Conservation (phyloP, 495 filamentous ascomycete species). For the Talaromyces borbonicus region DNA sequence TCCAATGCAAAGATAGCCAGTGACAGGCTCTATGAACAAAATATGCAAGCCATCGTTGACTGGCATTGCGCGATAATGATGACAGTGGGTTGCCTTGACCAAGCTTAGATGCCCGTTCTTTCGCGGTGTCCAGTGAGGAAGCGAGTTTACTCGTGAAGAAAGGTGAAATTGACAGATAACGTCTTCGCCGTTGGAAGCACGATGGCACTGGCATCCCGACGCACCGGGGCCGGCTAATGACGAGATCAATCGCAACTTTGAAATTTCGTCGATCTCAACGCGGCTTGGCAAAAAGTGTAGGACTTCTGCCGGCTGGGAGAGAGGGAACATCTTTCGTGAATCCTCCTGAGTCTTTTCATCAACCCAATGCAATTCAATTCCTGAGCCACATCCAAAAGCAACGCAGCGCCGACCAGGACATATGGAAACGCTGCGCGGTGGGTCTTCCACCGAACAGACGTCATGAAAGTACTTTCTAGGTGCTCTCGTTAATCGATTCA, state of each 20-base stretch:
- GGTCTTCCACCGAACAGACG: constrained; percentile 55
- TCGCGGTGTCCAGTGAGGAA: constrained; percentile 17
- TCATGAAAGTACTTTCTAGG: constrained; percentile 37
- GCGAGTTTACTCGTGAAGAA: constrained; percentile 18
- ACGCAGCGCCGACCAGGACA: constrained; percentile 59
- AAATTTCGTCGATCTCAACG: constrained; percentile 36
- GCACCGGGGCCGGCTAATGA: constrained; percentile 45
- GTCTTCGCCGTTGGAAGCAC: constrained; percentile 17
- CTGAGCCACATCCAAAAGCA: constrained; percentile 58
- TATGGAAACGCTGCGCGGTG: constrained; percentile 57
- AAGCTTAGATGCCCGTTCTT: constrained; percentile 22
- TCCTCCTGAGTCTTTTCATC: constrained; percentile 51
- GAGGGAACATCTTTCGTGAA: constrained; percentile 53
- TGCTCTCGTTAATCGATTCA: neutral
- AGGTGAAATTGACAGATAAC: constrained; percentile 24
- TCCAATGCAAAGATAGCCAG: constrained; percentile 52
- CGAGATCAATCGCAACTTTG: constrained; percentile 58
- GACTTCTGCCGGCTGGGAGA: constrained; percentile 55
- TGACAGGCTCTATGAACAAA: constrained; percentile 57
- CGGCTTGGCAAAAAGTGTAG: constrained; percentile 57
- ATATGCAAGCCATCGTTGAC: constrained; percentile 61
- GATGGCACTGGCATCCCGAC: constrained; percentile 24
- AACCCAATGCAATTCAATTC: constrained; percentile 66
- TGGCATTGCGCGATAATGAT: constrained; percentile 60
- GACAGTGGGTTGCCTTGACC: constrained; percentile 36